Conservation (phyloP, 106 monocot species). For the Platanthera guangdongensis region DNA sequence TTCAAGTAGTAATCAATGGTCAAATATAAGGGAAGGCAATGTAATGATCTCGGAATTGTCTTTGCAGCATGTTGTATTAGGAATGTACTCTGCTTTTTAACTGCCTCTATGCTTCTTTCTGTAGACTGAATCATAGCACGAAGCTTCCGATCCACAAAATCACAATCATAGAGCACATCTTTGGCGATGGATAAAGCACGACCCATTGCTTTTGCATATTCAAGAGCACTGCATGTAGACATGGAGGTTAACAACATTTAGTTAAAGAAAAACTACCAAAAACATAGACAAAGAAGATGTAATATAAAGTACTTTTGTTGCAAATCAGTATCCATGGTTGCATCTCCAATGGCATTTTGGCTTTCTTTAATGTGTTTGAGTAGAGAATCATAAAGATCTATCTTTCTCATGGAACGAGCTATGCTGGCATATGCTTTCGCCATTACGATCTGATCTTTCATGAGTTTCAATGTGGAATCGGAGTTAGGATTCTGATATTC, state of each 20-base stretch:
- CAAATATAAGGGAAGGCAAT: constrained; percentile 52
- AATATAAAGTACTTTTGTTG: constrained; percentile 20
- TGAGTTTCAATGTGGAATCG: constrained; percentile 50
- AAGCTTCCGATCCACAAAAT: constrained; percentile 29
- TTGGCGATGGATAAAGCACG: constrained; percentile 36
- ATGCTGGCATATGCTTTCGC: constrained; percentile 71
- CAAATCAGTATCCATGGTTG: constrained; percentile 44
- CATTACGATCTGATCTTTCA: constrained; percentile 75
- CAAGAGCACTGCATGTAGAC: constrained; percentile 26
- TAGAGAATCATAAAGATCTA: constrained; percentile 34
- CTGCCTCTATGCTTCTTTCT: constrained; percentile 36
- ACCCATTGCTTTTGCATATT: constrained; percentile 50
- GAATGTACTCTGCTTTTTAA: constrained; percentile 49
- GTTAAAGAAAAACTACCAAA: neutral
- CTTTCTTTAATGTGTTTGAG: constrained; percentile 45
- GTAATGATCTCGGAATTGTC: constrained; percentile 45
- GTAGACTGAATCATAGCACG: constrained; percentile 39
- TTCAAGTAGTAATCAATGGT: constrained; percentile 44
- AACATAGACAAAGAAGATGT: neutral
- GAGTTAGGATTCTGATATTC: constrained; percentile 39
- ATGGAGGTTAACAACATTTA: neutral
- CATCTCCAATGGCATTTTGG: constrained; percentile 39
- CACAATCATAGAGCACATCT: constrained; percentile 25
- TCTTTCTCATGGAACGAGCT: constrained; percentile 34
- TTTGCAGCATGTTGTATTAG: constrained; percentile 61